Percentiles rank a stretch among this genome's conserved stretches.
These are phyloP conservation scores for Lentinula boryana DNA, from an alignment of 768 basidiomycete species.

Conservation along the genomic window DNA sequence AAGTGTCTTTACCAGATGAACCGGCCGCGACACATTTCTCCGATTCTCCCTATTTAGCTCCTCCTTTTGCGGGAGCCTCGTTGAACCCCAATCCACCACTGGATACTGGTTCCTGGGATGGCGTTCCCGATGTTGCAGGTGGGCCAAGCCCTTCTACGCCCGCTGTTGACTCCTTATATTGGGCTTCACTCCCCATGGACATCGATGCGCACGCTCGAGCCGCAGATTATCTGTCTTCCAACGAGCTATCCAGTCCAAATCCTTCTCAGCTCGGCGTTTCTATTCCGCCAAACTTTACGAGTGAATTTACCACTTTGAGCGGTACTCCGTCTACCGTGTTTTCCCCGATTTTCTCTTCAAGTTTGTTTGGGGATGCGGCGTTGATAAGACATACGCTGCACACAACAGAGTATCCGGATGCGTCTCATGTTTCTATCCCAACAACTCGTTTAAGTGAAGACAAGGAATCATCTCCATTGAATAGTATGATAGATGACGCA, in stretches of 20 bases:
- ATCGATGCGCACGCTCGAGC: not conserved
- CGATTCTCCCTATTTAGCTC: conserved; percentile 1
- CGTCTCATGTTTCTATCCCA: not conserved
- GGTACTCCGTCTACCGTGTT: conserved; percentile 15
- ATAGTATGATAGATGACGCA: conserved; percentile 2
- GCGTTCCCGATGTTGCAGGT: not conserved
- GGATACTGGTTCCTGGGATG: conserved; percentile 5
- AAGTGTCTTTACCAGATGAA: conserved; percentile 14
- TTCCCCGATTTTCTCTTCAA: conserved; percentile 25
- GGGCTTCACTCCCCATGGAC: not conserved
- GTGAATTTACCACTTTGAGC: not conserved
- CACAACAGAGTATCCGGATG: conserved; percentile 1
- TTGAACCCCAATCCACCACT: conserved; percentile 4
- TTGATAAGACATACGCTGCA: conserved; percentile 10
- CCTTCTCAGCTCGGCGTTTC: conserved; percentile 18
- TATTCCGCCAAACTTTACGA: not conserved
- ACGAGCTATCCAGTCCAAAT: not conserved
- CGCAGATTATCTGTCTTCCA: not conserved
- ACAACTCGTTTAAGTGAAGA: not conserved
- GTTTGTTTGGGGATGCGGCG: conserved; percentile 17
- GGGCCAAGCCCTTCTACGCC: not conserved
- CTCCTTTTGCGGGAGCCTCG: conserved; percentile 3
- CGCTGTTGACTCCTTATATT: not conserved
- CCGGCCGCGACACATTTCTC: not conserved
- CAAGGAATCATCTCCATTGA: not conserved